Evolutionary conservation across 345 rosid species (phyloP), one percentile per base, ranked within the genome.

Genomic region (Ceriops decandra): DNA sequence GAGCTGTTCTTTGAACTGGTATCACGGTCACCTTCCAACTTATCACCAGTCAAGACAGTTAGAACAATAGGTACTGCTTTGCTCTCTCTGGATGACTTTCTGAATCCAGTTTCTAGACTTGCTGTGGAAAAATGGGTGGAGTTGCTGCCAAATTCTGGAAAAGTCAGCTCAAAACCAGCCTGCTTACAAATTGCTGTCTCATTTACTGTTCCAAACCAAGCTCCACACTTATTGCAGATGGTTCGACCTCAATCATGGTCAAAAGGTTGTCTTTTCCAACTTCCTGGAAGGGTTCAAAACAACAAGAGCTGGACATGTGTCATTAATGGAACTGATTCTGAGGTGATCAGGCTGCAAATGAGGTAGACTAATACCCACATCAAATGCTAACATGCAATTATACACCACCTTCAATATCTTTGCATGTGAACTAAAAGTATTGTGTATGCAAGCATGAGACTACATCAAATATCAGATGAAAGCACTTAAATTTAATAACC

Each of bases 81-180:
- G 67, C 73, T 95, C 24, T 85, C 91, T 66, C 71, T 90, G 63
- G 70, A 83, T 15, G 83, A 88, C 81, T 80, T 85, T 67, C 77
- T 88, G 56, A 78, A 27, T 75, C 98, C 99, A 16, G 76, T 79
- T 46, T 77, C 90, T 49, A 85, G 75, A 80, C 97, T 90, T 72
- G 69, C 87, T 7, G 82, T 63, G 57, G 92, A 91, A 71, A 89
- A 83, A 72, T 95, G 99, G 98, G 63, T 95, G 70, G 88, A 86
- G 72, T 65, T 95, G 73, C 69, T 67, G 31, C 90, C 93, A 4
- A 56, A 35, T 64, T 75, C 86, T 68, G 80, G 68, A n/a, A 70
- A 72, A 57, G 70, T 62, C 68, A 57, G 66, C 51, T 66, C 75
- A 36, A 82, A 79, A 54, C 92, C 90, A 0, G 82, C 87, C 67